phyloP scores from a whole-genome alignment of 73 alveolate genomes.

The Paraurostyla sp. region DNA sequence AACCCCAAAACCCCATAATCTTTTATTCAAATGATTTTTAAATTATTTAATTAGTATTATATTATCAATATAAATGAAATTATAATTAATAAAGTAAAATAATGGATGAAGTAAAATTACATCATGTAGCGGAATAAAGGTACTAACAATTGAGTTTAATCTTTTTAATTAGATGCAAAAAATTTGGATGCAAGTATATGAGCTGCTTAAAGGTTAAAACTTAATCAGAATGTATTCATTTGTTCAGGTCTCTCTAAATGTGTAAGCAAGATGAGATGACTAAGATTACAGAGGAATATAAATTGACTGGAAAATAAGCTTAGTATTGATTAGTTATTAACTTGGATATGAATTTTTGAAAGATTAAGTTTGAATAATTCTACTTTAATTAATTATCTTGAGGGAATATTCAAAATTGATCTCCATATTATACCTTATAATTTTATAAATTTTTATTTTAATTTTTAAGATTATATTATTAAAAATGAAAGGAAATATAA shows the following conservation, averaged over 20 bases:
- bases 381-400: too few relatives aligned
- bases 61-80: neutral
- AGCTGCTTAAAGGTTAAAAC: neutral
- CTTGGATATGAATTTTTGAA: too few relatives aligned
- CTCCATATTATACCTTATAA: too few relatives aligned
- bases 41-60: neutral
- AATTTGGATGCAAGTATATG: constrained; percentile 15
- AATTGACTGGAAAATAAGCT: neutral
- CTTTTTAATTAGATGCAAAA: neutral
- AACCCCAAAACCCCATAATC: constrained; percentile 34
- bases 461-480: too few relatives aligned
- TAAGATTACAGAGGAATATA: neutral
- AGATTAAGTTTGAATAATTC: too few relatives aligned
- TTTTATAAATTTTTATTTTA: too few relatives aligned
- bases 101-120: constrained; percentile 19
- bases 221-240: neutral
- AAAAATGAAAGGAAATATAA: too few relatives aligned
- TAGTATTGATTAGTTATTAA: too few relatives aligned
- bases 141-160: neutral
- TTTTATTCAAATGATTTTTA: neutral
- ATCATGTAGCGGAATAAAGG: constrained; percentile 38
- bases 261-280: constrained; percentile 19
- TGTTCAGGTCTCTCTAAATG: neutral
- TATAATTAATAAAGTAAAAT: too few relatives aligned
- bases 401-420: too few relatives aligned